A percentile compares a stretch with the other conserved stretches of the same genome.
These are phyloP conservation scores for Epichloe sibirici DNA, from an alignment of 2,329 filamentous ascomycete genomes.

Conservation along the genomic window DNA sequence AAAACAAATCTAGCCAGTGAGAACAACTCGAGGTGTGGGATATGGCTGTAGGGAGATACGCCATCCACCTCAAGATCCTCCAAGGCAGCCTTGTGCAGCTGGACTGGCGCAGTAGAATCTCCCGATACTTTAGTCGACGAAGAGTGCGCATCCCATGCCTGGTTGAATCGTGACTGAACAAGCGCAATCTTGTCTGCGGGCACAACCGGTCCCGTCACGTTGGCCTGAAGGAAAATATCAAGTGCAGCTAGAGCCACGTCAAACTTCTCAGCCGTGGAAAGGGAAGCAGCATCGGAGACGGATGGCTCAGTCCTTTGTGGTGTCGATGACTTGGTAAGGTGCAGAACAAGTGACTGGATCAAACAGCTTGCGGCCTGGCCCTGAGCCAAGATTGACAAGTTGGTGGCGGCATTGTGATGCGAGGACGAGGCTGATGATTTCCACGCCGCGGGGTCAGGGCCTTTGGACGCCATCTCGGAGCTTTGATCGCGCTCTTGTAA, in stretches of 20 bases:
- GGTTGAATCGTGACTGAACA: constrained; percentile 27
- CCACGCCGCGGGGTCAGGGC: neutral
- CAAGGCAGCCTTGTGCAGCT: constrained; percentile 48
- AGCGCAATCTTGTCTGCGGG: constrained; percentile 11
- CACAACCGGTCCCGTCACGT: constrained; percentile 79
- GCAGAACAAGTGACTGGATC: constrained; percentile 4
- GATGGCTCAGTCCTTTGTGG: neutral
- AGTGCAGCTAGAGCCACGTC: constrained; percentile 32
- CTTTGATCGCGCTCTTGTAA: neutral
- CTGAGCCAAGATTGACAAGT: constrained; percentile 7
- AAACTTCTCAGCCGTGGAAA: constrained; percentile 10
- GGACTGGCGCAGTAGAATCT: constrained; percentile 17
- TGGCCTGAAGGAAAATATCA: constrained; percentile 72
- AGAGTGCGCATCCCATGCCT: constrained; percentile 20
- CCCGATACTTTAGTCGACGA: neutral
- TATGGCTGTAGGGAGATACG: constrained; percentile 72
- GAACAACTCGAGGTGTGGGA: constrained; percentile 74
- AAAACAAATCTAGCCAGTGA: constrained; percentile 52
- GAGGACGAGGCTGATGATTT: constrained; percentile 4
- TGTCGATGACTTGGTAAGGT: neutral
- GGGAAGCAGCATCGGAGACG: neutral
- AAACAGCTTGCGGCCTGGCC: constrained; percentile 4
- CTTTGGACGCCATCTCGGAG: neutral
- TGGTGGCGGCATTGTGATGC: constrained; percentile 5
- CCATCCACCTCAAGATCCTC: constrained; percentile 66